These are phyloP conservation scores for Penicillium waksmanii DNA, from an alignment of 495 filamentous ascomycete genomes.

Conservation along the genomic window DNA sequence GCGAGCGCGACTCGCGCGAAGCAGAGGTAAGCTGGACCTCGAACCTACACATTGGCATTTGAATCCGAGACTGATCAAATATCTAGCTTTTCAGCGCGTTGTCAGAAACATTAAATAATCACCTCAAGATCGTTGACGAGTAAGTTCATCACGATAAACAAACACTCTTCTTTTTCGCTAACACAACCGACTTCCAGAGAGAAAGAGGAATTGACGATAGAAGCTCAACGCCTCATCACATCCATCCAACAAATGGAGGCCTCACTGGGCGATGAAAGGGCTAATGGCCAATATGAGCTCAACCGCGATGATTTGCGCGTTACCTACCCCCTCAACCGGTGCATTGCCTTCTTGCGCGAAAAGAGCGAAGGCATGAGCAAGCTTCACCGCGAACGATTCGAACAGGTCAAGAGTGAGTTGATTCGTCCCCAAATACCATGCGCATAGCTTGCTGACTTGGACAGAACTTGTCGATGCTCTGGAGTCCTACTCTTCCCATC, in stretches of 20 bases:
- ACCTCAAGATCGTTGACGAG: conserved; percentile 75
- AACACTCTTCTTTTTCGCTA: background rate
- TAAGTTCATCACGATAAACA: conserved; percentile 38
- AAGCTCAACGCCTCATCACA: conserved; percentile 83
- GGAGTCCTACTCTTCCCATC: conserved; percentile 91
- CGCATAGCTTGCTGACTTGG: conserved; percentile 29
- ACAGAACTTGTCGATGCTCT: conserved; percentile 90
- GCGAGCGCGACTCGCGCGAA: conserved; percentile 88
- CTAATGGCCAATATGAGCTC: conserved; percentile 60
- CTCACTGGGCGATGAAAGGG: conserved; percentile 77
- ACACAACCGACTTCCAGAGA: conserved; percentile 56
- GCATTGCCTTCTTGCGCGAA: conserved; percentile 78
- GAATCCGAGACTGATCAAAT: conserved; percentile 5
- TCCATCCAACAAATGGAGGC: conserved; percentile 90
- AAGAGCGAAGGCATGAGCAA: conserved; percentile 79
- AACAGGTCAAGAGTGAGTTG: conserved; percentile 89
- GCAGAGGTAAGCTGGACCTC: conserved; percentile 67
- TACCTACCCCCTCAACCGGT: conserved; percentile 78
- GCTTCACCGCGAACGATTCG: conserved; percentile 84
- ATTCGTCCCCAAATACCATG: background rate
- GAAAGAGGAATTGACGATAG: conserved; percentile 83
- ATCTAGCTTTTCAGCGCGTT: conserved; percentile 80
- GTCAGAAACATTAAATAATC: conserved; percentile 84
- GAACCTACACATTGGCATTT: background rate
- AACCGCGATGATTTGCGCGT: conserved; percentile 71